Evolutionary conservation across 495 filamentous ascomycete genomes (phyloP).

Genomic region (Sordaria brevicollis): DNA sequence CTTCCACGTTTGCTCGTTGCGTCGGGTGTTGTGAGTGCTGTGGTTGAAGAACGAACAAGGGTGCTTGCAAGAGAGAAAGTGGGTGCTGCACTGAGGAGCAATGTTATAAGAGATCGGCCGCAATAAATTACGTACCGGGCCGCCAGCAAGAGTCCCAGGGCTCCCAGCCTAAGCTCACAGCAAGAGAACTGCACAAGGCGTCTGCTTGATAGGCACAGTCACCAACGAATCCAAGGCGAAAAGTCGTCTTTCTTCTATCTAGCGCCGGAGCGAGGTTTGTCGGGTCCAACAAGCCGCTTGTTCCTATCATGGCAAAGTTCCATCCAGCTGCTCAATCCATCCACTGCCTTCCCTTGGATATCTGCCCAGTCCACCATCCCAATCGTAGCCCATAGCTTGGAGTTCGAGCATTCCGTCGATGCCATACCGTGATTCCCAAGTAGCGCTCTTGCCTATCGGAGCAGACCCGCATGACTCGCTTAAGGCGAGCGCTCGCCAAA

Average conservation of each 20-base stretch:
- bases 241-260: not conserved
- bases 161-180: slow-evolving; percentile 11
- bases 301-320: not conserved
- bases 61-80: slow-evolving; percentile 5
- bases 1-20: slow-evolving; percentile 6
- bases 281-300: not conserved
- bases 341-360: not conserved
- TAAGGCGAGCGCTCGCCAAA: not conserved
- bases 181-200: slow-evolving; percentile 2
- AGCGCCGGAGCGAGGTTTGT: not conserved
- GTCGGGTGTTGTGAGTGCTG: slow-evolving; percentile 6
- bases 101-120: slow-evolving; percentile 18
- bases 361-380: not conserved
- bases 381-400: not conserved
- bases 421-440: not conserved
- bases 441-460: not conserved
- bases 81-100: slow-evolving; percentile 16
- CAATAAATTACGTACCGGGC: slow-evolving; percentile 26
- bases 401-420: not conserved
- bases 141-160: slow-evolving; percentile 14
- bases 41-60: slow-evolving; percentile 5
- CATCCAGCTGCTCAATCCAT: not conserved
- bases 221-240: slow-evolving; percentile 5
- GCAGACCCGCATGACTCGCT: not conserved
- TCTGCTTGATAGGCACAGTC: slow-evolving; percentile 21